Evolutionary conservation across 1,284 basidiomycete genomes (phyloP), one percentile per base, ranked within the genome.

Genomic region (Leccinum griseonigrum): DNA sequence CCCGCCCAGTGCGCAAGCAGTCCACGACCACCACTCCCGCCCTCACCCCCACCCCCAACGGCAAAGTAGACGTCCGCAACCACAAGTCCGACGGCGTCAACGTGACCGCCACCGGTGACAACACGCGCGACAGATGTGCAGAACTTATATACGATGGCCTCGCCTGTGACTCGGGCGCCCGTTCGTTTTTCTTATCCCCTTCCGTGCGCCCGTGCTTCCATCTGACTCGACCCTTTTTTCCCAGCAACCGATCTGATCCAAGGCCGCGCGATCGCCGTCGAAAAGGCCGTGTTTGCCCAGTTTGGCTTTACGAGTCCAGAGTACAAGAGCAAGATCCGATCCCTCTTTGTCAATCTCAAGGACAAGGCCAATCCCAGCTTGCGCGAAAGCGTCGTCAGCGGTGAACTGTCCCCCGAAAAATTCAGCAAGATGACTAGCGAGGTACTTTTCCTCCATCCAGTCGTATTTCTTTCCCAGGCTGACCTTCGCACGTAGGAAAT

Each of bases 71-170:
- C 14, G 70, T 79, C 1, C 85, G 94, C 32, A 87, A 81, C 0
- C 77, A 87, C 28, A 92, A 90, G 73, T 74, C 72, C 10, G 95
- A 97, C 67, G 87, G 85, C 2, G 77, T 93, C 59, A 83, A 80
- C 56, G 79, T 84, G 4, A 75, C 79, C 54, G 77, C 76, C 50
- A 86, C 83, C 0, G 86, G 86, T 2, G 92, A 95, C 69, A 83
- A 80, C 69, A 92, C 88, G 0, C 83, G 97, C 57, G 92, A 97
- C 76, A 94, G 90, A 70, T 98, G 96, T 73, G 83, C 91, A 18
- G 91, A 94, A 72, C 84, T 98, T 71, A 83, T 98, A 18, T 98
- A 98, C 72, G 92, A 98, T 72, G 91, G 94, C 14, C 83, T 99
- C 46, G 92, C 90, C 1, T 82, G 78, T 57, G 94, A 97, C 76